Evolutionary conservation across 2,329 filamentous ascomycete species (phyloP).

Genomic region (Aureobasidium leucospermi): DNA sequence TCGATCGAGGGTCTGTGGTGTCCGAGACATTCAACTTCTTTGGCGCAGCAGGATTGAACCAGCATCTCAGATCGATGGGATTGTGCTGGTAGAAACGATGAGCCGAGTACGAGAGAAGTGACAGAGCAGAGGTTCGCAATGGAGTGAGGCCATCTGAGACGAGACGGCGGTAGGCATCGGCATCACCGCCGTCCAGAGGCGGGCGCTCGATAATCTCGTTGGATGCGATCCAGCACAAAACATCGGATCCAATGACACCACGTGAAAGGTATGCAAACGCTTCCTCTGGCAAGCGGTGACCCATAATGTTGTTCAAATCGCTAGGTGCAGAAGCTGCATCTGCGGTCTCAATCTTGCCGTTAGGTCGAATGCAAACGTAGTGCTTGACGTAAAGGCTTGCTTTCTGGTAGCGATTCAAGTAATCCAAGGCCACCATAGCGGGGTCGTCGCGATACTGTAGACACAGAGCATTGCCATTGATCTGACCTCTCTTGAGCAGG

Average conservation of each 20-base stretch:
- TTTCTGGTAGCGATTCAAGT: slow-evolving; percentile 79
- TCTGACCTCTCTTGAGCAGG: slow-evolving; percentile 59
- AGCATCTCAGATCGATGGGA: slow-evolving; percentile 68
- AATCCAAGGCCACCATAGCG: slow-evolving; percentile 62
- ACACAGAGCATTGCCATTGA: slow-evolving; percentile 66
- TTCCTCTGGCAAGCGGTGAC: slow-evolving; percentile 82
- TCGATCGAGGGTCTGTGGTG: slow-evolving; percentile 42
- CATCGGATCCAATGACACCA: slow-evolving; percentile 69
- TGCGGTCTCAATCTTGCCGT: slow-evolving; percentile 70
- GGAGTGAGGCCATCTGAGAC: slow-evolving; percentile 67
- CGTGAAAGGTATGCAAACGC: slow-evolving; percentile 83
- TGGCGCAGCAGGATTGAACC: slow-evolving; percentile 69
- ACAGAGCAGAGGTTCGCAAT: slow-evolving; percentile 67
- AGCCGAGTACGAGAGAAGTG: slow-evolving; percentile 69
- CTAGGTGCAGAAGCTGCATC: slow-evolving; percentile 66
- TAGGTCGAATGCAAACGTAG: slow-evolving; percentile 70
- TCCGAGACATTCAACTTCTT: slow-evolving; percentile 33
- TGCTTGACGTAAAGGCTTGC: slow-evolving; percentile 81
- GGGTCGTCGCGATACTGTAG: slow-evolving; percentile 68
- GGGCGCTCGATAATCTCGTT: slow-evolving; percentile 70
- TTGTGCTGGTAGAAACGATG: slow-evolving; percentile 79
- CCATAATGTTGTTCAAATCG: slow-evolving; percentile 84
- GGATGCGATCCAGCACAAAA: slow-evolving; percentile 76
- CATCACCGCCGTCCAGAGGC: slow-evolving; percentile 77
- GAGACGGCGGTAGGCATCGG: slow-evolving; percentile 72